A percentile compares a stretch with the other conserved stretches of the same genome.
Evolutionary conservation across 352 stramenopile genomes (phyloP).

Genomic region (Phytophthora syringae): DNA sequence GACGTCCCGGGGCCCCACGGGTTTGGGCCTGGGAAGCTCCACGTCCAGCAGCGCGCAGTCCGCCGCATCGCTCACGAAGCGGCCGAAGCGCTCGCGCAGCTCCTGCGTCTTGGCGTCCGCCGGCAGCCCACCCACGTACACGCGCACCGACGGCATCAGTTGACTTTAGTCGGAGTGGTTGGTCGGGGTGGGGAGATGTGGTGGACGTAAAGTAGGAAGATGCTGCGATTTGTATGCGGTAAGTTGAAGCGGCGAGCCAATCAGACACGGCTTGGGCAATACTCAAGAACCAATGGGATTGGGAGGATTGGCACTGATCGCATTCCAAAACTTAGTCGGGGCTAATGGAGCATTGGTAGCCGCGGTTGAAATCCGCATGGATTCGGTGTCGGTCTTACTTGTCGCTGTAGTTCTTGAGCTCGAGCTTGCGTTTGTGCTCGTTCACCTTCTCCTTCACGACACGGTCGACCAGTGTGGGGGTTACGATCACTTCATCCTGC

Average conservation of each 20-base stretch:
- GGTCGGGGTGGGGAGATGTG: not conserved
- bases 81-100: slow-evolving; percentile 70
- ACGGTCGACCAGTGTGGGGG: slow-evolving; percentile 55
- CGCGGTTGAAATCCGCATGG: too few relatives aligned
- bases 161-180: too few relatives aligned
- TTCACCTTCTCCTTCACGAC: slow-evolving; percentile 77
- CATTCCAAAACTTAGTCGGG: too few relatives aligned
- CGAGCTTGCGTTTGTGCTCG: slow-evolving; percentile 74
- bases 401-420: slow-evolving; percentile 60
- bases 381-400: slow-evolving; percentile 19
- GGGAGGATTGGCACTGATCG: too few relatives aligned
- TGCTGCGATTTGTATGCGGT: not conserved
- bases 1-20: slow-evolving; percentile 7
- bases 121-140: slow-evolving; percentile 73
- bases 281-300: too few relatives aligned
- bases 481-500: slow-evolving; percentile 66
- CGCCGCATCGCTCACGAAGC: slow-evolving; percentile 37
- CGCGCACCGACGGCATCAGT: slow-evolving; percentile 35
- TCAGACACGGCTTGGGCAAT: too few relatives aligned
- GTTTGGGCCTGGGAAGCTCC: slow-evolving; percentile 49
- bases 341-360: too few relatives aligned
- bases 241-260: not conserved
- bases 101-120: slow-evolving; percentile 50
- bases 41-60: slow-evolving; percentile 46
- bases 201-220: too few relatives aligned